phyloP scores from a whole-genome alignment of 495 filamentous ascomycete species.

The Penicillium tannophilum region DNA sequence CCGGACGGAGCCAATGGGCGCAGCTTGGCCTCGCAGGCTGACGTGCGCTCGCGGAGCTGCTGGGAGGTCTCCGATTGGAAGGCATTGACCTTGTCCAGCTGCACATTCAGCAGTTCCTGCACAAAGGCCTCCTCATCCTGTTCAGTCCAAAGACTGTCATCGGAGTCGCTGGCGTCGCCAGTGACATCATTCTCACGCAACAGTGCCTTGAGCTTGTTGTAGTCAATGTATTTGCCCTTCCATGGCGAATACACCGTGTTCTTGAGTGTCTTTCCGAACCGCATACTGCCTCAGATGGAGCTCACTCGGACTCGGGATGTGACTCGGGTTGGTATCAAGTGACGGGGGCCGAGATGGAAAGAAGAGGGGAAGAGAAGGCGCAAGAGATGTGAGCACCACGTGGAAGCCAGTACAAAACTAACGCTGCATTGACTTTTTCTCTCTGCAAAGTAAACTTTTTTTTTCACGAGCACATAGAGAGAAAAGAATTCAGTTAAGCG shows the following conservation, averaged over 20 bases:
- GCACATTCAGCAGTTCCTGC: conserved; percentile 89
- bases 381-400: neutral
- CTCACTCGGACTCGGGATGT: neutral
- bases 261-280: conserved; percentile 85
- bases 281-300: conserved; percentile 61
- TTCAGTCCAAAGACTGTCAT: conserved; percentile 76
- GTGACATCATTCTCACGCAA: conserved; percentile 67
- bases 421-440: neutral
- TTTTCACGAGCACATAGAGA: neutral
- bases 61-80: conserved; percentile 81
- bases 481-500: conserved; percentile 13
- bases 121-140: conserved; percentile 94
- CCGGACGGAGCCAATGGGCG: conserved; percentile 44
- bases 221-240: conserved; percentile 93
- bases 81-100: conserved; percentile 91
- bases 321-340: neutral
- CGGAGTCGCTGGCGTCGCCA: conserved; percentile 51
- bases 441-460: neutral
- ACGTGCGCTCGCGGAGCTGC: conserved; percentile 67
- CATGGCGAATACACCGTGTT: conserved; percentile 83
- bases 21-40: conserved; percentile 55
- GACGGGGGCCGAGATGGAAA: neutral
- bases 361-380: neutral
- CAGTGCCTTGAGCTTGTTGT: conserved; percentile 84
- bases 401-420: neutral